A percentile compares a stretch with the other conserved stretches of the same genome.
These are phyloP conservation scores for Dactylellina sp. DNA, from an alignment of 2,329 filamentous ascomycete species.

Conservation along the genomic window DNA sequence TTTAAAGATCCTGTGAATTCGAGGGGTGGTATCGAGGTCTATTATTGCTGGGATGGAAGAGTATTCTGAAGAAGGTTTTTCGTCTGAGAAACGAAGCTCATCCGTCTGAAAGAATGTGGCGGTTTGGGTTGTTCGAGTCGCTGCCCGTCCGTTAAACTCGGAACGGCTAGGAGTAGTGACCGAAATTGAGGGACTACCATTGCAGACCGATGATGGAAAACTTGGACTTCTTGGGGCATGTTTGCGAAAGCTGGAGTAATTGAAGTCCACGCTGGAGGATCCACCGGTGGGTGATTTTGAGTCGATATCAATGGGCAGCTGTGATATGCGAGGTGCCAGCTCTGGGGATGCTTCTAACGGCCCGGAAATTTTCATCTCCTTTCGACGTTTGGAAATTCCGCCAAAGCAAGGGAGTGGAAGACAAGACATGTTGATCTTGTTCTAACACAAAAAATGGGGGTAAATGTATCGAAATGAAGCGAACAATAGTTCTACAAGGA, in stretches of 20 bases:
- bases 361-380: slow-evolving; percentile 17
- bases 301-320: slow-evolving; percentile 9
- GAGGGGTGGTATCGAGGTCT: slow-evolving; percentile 47
- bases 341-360: slow-evolving; percentile 18
- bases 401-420: slow-evolving; percentile 29
- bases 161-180: slow-evolving; percentile 20
- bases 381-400: slow-evolving; percentile 24
- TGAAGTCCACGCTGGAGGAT: background rate
- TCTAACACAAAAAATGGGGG: background rate
- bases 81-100: slow-evolving; percentile 24
- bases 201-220: slow-evolving; percentile 11
- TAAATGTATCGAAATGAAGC: too few relatives aligned
- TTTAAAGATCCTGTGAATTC: slow-evolving; percentile 39
- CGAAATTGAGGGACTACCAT: slow-evolving; percentile 12
- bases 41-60: slow-evolving; percentile 20
- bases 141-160: slow-evolving; percentile 6
- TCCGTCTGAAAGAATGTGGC: slow-evolving; percentile 29
- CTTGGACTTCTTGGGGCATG: background rate
- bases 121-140: slow-evolving; percentile 21
- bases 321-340: slow-evolving; percentile 6
- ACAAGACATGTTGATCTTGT: slow-evolving; percentile 26
- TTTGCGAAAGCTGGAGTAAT: background rate
- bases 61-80: slow-evolving; percentile 25
- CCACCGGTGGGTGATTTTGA: background rate
- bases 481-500: too few relatives aligned